A percentile compares a stretch with the other conserved stretches of the same genome.
Conservation (phyloP, 2,329 filamentous ascomycete species). For the Fusarium sublunatum region DNA sequence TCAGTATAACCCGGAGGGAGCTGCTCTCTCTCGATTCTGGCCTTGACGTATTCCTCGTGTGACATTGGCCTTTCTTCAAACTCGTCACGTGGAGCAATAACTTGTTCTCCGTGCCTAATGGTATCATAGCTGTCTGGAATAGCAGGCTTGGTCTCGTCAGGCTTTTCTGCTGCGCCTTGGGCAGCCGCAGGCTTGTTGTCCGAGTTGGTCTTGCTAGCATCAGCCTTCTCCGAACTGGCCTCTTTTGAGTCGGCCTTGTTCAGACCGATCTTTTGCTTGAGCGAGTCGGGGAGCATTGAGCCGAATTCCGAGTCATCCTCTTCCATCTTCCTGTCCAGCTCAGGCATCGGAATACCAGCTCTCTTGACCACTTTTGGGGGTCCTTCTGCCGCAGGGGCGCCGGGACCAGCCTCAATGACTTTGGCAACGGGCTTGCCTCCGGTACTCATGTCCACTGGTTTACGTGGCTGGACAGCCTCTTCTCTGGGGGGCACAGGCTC, state of each 20-base stretch:
- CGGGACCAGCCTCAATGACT: background rate
- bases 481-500: conserved; percentile 1
- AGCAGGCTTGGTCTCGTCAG: conserved; percentile 6
- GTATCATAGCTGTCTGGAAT: conserved; percentile 27
- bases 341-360: conserved; percentile 43
- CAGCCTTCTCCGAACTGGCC: conserved; percentile 1
- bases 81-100: conserved; percentile 8
- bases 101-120: conserved; percentile 18
- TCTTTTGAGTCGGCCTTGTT: conserved; percentile 16
- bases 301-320: conserved; percentile 42
- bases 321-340: conserved; percentile 33
- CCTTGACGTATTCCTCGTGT: conserved; percentile 65
- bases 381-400: conserved; percentile 4
- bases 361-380: conserved; percentile 29
- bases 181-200: conserved; percentile 22
- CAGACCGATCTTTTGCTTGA: conserved; percentile 48
- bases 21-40: conserved; percentile 56
- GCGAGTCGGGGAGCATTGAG: conserved; percentile 49
- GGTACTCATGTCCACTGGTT: conserved; percentile 13
- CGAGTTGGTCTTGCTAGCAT: background rate
- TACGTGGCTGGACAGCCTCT: background rate
- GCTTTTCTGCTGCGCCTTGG: conserved; percentile 13
- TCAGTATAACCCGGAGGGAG: conserved; percentile 64
- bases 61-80: conserved; percentile 54
- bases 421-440: conserved; percentile 15